A percentile compares a stretch with the other conserved stretches of the same genome.
Evolutionary conservation across 345 rosid genomes (phyloP).

Genomic region (Brassica incana): DNA sequence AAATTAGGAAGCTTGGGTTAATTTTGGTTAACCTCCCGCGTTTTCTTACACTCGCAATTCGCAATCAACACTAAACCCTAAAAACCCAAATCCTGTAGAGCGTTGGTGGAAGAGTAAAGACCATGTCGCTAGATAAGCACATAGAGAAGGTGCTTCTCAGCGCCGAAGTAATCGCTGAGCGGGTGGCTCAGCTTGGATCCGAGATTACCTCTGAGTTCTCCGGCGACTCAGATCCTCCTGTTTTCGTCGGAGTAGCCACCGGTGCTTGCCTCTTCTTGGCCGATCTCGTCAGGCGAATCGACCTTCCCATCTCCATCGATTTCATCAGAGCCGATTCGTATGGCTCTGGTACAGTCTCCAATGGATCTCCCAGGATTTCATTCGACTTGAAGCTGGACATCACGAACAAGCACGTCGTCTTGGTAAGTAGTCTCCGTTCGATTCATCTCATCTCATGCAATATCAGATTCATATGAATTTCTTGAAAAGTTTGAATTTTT

Average conservation of each 20-base stretch:
- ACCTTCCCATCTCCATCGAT: conserved; percentile 60
- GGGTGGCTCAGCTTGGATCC: conserved; percentile 61
- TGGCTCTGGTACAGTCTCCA: conserved; percentile 63
- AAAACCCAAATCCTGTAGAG: conserved; percentile 1
- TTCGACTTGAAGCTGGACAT: conserved; percentile 70
- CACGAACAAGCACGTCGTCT: conserved; percentile 59
- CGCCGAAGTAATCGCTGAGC: conserved; percentile 51
- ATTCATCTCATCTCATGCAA: neutral
- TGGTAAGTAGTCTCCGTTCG: conserved; percentile 47
- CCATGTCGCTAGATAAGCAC: conserved; percentile 56
- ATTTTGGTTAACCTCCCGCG: conserved; percentile 22
- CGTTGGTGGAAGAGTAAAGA: neutral
- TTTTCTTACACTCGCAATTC: neutral
- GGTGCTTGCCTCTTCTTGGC: conserved; percentile 85
- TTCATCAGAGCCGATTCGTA: conserved; percentile 74
- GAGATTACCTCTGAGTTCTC: conserved; percentile 55
- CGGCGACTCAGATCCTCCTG: conserved; percentile 46
- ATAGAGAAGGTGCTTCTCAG: conserved; percentile 65
- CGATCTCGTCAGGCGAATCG: conserved; percentile 66
- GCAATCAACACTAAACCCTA: neutral
- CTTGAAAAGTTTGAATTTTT: neutral
- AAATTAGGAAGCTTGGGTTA: neutral
- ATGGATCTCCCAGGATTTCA: conserved; percentile 60
- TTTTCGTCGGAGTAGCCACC: conserved; percentile 84
- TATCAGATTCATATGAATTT: neutral